Conservation (phyloP, 805 yeast genomes). For the Suhomyces canberraensis region DNA sequence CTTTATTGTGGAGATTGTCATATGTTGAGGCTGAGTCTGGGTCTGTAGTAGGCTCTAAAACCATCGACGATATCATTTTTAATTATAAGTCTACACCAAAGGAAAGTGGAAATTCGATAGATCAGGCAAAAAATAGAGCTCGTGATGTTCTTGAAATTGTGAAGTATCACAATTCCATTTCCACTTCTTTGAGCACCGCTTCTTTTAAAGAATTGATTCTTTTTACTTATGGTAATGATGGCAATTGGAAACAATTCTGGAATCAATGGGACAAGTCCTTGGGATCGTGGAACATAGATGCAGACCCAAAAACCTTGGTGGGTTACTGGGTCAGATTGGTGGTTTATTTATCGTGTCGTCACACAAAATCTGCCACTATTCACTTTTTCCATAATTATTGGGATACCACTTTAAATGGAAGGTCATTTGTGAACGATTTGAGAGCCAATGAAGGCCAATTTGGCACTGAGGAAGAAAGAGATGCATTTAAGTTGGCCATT, state of each 20-base stretch:
- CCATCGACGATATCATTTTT: conserved; percentile 24
- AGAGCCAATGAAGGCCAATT: conserved; percentile 13
- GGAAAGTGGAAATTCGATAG: not conserved
- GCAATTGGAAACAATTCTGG: conserved; percentile 40
- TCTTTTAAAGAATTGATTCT: conserved; percentile 33
- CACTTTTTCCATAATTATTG: conserved; percentile 31
- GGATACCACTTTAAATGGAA: conserved; percentile 20
- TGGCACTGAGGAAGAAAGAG: conserved; percentile 19
- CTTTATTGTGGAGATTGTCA: conserved; percentile 34
- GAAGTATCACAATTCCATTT: conserved; percentile 15
- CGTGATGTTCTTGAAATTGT: conserved; percentile 29
- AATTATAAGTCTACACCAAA: conserved; percentile 9
- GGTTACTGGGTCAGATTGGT: conserved; percentile 31
- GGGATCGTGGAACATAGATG: conserved; percentile 6
- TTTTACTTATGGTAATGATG: conserved; percentile 37
- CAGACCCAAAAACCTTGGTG: conserved; percentile 1
- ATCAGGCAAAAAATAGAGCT: conserved; percentile 26
- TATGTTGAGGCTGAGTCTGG: conserved; percentile 11
- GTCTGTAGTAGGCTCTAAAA: conserved; percentile 19
- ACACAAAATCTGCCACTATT: conserved; percentile 22
- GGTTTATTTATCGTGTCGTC: conserved; percentile 29
- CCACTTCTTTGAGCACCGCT: conserved; percentile 9
- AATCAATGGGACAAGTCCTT: conserved; percentile 29
- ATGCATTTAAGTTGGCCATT: conserved; percentile 22
- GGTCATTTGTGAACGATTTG: conserved; percentile 24